Evolutionary conservation across 176 grass and related monocot species (phyloP), one percentile per base, ranked within the genome.

Genomic region (Rhynchospora tenuis): DNA sequence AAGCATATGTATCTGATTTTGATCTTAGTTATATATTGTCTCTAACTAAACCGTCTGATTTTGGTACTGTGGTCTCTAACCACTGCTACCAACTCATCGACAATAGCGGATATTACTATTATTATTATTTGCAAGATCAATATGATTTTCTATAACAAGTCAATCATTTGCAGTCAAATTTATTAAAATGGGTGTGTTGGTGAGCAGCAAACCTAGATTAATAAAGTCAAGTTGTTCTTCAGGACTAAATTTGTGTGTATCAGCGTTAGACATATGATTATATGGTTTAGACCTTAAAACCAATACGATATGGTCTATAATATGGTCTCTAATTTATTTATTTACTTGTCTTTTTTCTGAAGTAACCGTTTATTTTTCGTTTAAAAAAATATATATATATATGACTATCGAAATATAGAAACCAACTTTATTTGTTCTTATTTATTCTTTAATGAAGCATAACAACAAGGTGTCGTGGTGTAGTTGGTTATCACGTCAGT

Each of bases 401-500:
- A n/a, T n/a, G n/a, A n/a, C 17, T 24, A 45, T 71, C 45, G 31
- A 69, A 69, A 31, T 17, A 56, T 15, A 56, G 52, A 56, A 56
- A 17, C 52, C 13, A 56, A 16, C n/a, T n/a, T n/a, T n/a, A n/a
- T n/a, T n/a, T n/a, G 1, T 31, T 33, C 13, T 28, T 6, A 66
- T 31, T 16, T 1, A 17, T 7, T 42, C 12, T 27, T 3, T 2
- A 16, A 9, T 68, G 17, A 7, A 43, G 16, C 11, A 23, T 2
- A 6, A 6, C 19, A 73, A 16, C 5, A 74, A 52, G 90, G 92
- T 94, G 87, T 97, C 89, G 94, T 98, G 95, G 95, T 98, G 90
- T 98, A 94, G 90, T 98, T 98, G 92, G 95, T 98, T 93, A 94
- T 98, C 92, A 98, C 92, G 95, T 94, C 95, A 97, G 92, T 97